Conservation (phyloP, 1,284 basidiomycete genomes). For the Trichosporon sp. region DNA sequence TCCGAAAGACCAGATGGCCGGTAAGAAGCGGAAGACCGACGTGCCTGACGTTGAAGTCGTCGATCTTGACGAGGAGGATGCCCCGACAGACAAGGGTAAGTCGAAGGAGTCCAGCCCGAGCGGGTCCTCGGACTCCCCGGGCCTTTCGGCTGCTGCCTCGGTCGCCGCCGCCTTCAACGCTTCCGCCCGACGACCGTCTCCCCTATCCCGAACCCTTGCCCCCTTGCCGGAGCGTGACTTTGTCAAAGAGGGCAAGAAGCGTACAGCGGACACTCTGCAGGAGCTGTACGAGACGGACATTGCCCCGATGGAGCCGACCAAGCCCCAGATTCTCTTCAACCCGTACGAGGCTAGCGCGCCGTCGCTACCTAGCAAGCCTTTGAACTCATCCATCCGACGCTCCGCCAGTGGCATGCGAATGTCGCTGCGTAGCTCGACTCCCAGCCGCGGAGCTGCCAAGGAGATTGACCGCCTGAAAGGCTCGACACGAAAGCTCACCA, state of each 20-base stretch:
- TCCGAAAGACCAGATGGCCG: constrained; percentile 25
- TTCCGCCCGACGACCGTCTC: constrained; percentile 31
- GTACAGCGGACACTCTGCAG: constrained; percentile 47
- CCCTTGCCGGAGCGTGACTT: constrained; percentile 21
- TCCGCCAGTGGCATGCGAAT: constrained; percentile 12
- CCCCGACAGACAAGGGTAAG: neutral
- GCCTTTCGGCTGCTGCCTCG: constrained; percentile 15
- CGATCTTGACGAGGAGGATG: constrained; percentile 1
- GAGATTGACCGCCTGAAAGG: constrained; percentile 38
- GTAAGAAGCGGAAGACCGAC: constrained; percentile 35
- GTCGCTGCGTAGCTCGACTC: constrained; percentile 33
- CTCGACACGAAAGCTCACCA: constrained; percentile 29
- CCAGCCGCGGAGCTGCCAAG: constrained; percentile 49
- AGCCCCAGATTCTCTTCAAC: constrained; percentile 44
- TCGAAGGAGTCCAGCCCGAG: neutral
- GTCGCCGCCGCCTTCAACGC: constrained; percentile 27
- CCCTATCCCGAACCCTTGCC: constrained; percentile 28
- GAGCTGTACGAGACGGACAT: constrained; percentile 46
- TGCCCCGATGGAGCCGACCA: constrained; percentile 32
- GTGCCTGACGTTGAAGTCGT: constrained; percentile 25
- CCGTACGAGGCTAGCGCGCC: constrained; percentile 42
- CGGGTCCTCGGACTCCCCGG: neutral
- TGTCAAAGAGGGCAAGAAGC: constrained; percentile 36
- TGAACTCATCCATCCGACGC: constrained; percentile 11
- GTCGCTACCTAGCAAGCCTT: neutral